Evolutionary conservation across 2,329 filamentous ascomycete species (phyloP).

Genomic region (Beauveria caledonica): DNA sequence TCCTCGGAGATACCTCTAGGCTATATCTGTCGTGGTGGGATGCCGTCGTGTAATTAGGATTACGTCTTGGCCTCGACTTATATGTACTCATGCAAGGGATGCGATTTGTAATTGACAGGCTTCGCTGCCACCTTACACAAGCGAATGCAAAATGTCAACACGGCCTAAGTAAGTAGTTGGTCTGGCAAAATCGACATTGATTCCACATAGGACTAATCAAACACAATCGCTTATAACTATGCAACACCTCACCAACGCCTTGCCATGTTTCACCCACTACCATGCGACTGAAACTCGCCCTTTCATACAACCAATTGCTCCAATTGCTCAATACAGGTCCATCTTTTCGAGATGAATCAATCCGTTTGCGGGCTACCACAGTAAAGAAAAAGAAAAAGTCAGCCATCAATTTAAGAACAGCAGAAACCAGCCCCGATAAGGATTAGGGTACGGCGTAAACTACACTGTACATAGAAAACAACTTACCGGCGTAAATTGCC

Average conservation of each 20-base stretch:
- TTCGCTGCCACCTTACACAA: too few species aligned
- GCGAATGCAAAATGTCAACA: too few species aligned
- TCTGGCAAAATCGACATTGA: too few species aligned
- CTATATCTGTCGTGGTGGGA: too few species aligned
- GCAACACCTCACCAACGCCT: not conserved
- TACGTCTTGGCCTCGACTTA: too few species aligned
- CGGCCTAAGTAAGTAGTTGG: too few species aligned
- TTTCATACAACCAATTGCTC: not conserved
- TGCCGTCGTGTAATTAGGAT: too few species aligned
- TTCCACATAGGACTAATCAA: not conserved
- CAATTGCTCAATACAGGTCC: conserved; percentile 26
- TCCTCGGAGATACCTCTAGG: too few species aligned
- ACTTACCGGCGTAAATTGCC: conserved; percentile 81
- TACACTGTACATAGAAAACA: not conserved
- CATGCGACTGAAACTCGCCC: not conserved
- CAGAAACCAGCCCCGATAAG: not conserved
- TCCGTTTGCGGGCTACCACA: conserved; percentile 50
- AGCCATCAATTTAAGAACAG: not conserved
- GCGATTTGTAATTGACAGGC: too few species aligned
- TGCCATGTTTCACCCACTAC: not conserved
- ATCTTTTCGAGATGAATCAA: conserved; percentile 53
- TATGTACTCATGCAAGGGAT: too few species aligned
- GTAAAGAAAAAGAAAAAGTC: not conserved
- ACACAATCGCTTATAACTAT: not conserved
- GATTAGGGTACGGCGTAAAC: not conserved